Evolutionary conservation across 805 yeast genomes (phyloP), one percentile per base, ranked within the genome.

Genomic region (Candida nonsorbophila): DNA sequence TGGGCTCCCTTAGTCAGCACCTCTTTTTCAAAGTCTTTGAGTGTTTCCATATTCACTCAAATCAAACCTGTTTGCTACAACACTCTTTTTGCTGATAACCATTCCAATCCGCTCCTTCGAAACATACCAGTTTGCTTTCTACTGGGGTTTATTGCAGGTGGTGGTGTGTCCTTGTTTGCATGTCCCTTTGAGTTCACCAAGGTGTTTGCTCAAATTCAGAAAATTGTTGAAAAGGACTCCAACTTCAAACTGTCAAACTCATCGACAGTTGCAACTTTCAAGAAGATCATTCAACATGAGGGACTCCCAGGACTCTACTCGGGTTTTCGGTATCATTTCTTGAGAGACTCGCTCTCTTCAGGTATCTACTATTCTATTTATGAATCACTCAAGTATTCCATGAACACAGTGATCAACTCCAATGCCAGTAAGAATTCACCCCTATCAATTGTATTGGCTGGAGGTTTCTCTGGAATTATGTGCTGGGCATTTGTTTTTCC

Each of bases 161-260:
- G 72, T 5, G 54, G 67, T 3, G 76, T 82, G 9, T 69, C 85
- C 3, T 20, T 69, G 5, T 74, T 78, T 51, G 83, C 87, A 3
- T 81, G 90, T 41, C 95, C 95, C 2, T 85, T 85, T 49, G 95
- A 85, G 52, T 74, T 84, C 55, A 77, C 90, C 27, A 86, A 85
- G 52, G 66, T 84, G 6, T 84, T 80, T 37, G 81, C 90, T 20
- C 95, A 85, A 51, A 72, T 85, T 21, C 78, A 67, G n/a, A 42
- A 63, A 14, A 45, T 75, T 24, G 73, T 72, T 19, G 54, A 53
- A 41, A 38, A 42, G 21, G 30, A 34, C 17, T n/a, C 32, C 6
- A 11, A 6, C 9, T 16, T 24, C 7, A 38, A 36, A 10, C n/a
- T 34, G 8, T 44, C 51, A 8, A 32, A 36, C n/a, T 38, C 46